Evolutionary conservation across 305 asterid genomes (phyloP), one percentile per base, ranked within the genome.

Genomic region (Solanum hybrid): DNA sequence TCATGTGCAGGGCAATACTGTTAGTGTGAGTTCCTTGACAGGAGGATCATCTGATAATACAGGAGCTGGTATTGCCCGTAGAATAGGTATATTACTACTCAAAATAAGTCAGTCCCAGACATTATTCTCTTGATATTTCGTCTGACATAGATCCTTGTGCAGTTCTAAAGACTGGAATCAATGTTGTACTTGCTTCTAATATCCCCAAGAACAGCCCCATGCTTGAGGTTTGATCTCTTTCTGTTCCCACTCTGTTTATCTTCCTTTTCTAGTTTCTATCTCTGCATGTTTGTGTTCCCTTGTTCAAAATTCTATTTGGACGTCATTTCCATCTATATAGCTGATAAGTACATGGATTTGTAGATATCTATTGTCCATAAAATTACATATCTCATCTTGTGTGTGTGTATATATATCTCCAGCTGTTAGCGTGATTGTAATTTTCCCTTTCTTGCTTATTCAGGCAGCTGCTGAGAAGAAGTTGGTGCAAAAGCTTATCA

Each of bases 21-120:
- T 95, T 75, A 92, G 96, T 72, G 95, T 95, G 82, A 94, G 96
- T 39, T 94, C 95, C 79, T 92, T 97, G 83, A 93, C 96, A 87
- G 99, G 99, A 81, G 96, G 99, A 82, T 75, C 96, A 86, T 93
- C 97, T 92, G 99, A 97, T 92, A 97, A 95, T 91, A 93, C 95
- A 0, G 99, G 99, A 65, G 90, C 95, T 90, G 95, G 96, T 88
- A 96, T 96, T 91, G 98, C 99, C 57, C 98, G 98, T 36, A 93
- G 98, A 89, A 89, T 96, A 95, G 99, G 99, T 97, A 93, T 91
- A 22, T 84, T 41, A 41, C 84, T 38, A 7, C 12, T 86, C 65
- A 32, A 29, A 88, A 79, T 9, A 13, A 57, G 81, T 26, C 89
- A 22, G 41, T 89, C 82, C 80, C 36, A 27, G 26, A 33, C n/a